Conservation (phyloP, 768 basidiomycete genomes). For the Cyclocybe aegerita region DNA sequence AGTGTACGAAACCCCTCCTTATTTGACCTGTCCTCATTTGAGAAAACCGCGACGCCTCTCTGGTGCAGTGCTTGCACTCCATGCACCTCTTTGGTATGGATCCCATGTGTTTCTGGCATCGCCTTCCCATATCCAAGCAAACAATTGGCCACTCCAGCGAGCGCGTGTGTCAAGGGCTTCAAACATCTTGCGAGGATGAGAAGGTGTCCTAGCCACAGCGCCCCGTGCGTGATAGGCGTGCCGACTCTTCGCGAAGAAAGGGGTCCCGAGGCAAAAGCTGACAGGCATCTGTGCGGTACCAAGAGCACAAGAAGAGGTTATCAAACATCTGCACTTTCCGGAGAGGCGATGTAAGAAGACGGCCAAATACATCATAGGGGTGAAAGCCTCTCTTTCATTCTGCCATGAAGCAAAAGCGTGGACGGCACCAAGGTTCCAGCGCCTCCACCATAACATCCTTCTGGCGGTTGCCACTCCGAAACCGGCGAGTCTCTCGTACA, state of each 20-base stretch:
- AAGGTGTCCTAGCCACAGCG: slow-evolving; percentile 13
- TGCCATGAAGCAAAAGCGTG: slow-evolving; percentile 13
- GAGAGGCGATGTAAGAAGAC: slow-evolving; percentile 42
- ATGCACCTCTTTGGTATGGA: slow-evolving; percentile 19
- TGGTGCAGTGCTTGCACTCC: slow-evolving; percentile 30
- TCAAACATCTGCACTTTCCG: slow-evolving; percentile 45
- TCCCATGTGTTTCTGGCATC: slow-evolving; percentile 49
- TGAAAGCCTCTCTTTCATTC: slow-evolving; percentile 17
- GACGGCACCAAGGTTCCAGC: slow-evolving; percentile 11
- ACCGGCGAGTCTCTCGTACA: slow-evolving; percentile 11
- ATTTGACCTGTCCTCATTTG: slow-evolving; percentile 15
- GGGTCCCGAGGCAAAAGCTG: slow-evolving; percentile 55
- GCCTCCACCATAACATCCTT: slow-evolving; percentile 4
- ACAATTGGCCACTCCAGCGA: slow-evolving; percentile 14
- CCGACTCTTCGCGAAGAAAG: slow-evolving; percentile 18
- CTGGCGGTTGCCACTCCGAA: slow-evolving; percentile 14
- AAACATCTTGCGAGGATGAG: slow-evolving; percentile 22
- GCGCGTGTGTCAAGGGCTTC: slow-evolving; percentile 13
- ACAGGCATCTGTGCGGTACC: slow-evolving; percentile 44
- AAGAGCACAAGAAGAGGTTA: slow-evolving; percentile 17
- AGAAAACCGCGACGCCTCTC: slow-evolving; percentile 52
- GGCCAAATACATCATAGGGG: slow-evolving; percentile 38
- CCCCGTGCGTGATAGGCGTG: slow-evolving; percentile 23
- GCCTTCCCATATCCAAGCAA: slow-evolving; percentile 37
- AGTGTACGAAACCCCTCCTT: slow-evolving; percentile 45